Evolutionary conservation across 202 grass and related monocot genomes (phyloP).

Genomic region (Saccharum hybrid): DNA sequence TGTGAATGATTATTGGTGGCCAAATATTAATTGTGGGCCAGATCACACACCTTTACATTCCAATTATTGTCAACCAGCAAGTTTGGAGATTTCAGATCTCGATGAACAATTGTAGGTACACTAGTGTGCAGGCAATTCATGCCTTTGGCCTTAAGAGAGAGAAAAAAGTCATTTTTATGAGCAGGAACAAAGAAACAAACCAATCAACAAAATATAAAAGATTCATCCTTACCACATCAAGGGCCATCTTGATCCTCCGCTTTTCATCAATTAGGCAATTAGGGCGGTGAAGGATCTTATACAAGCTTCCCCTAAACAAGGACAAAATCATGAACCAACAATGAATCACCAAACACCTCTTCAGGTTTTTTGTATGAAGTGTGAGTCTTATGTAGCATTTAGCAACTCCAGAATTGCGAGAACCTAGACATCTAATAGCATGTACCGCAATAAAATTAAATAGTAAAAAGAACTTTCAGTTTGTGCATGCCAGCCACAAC

Average conservation of each 20-base stretch:
- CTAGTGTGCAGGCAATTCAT: conserved; percentile 99
- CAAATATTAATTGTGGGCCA: conserved; percentile 41
- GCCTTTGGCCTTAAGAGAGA: conserved; percentile 78
- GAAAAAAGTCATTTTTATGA: conserved; percentile 30
- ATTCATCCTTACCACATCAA: conserved; percentile 90
- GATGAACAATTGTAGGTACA: conserved; percentile 91
- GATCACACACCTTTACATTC: conserved; percentile 84
- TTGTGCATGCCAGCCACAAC: conserved; percentile 10
- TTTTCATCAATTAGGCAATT: conserved; percentile 99
- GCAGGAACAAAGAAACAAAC: conserved; percentile 43
- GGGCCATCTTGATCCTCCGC: conserved; percentile 93
- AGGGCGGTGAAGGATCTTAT: conserved; percentile 96
- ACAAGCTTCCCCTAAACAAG: conserved; percentile 91
- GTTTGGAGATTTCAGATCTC: conserved; percentile 99
- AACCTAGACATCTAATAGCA: conserved; percentile 26
- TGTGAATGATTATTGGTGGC: conserved; percentile 16
- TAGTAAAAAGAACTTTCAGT: conserved; percentile 22
- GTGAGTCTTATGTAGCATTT: conserved; percentile 30
- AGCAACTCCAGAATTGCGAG: conserved; percentile 30
- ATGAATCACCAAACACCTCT: conserved; percentile 24
- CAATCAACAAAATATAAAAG: conserved; percentile 39
- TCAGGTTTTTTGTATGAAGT: conserved; percentile 24
- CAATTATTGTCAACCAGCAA: conserved; percentile 98
- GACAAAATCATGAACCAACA: conserved; percentile 40
- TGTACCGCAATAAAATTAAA: background rate